Base-by-base conservation (phyloP, 768 basidiomycete genomes). In the Suillus variegatus region DNA sequence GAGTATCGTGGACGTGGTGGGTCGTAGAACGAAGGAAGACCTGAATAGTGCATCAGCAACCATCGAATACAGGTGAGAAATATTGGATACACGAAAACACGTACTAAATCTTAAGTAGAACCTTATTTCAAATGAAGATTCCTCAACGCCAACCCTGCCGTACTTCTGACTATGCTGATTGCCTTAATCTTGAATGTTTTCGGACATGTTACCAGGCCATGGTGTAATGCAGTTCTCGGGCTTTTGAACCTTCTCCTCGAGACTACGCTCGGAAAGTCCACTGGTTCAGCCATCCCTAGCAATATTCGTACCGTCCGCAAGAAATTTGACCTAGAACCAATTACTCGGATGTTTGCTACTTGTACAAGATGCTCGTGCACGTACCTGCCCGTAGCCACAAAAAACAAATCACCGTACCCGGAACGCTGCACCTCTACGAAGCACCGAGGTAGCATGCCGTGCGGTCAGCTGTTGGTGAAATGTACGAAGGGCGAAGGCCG, bases 341-440 rank as follows among this genome's bases (percentile, higher is more conserved):
- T 35, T 13, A 69, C 66, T n/a, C 65, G 51, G 8, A 63, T 66
- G 6, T 75, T 66, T 52, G 67, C 71, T 8, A 73, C 70, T 35
- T 78, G 77, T 55, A 70, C 71, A 13, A 65, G 64, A 46, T 77
- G 77, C 57, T 78, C 67, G 46, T 69, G 35, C 41, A 68, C 61
- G 3, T 77, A 75, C 54, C 61, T 69, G 32, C 28, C 64, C 13
- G 44, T 66, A 14, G 6, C 25, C 25, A 58, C 35, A 16, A n/a
- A 40, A 38, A 41, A 49, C 5, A 36, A 35, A 57, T 20, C 32
- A 18, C 35, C 61, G 0, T 74, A 68, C 63, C 73, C 75, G 3
- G 69, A 70, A 44, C 28, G 49, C 6, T 77, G 75, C 57, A 67
- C 60, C 1, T 68, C 73, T 64, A 66, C 41, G 9, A 41, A 67